phyloP scores from a whole-genome alignment of 768 basidiomycete genomes.

The Leccinum broughii region DNA sequence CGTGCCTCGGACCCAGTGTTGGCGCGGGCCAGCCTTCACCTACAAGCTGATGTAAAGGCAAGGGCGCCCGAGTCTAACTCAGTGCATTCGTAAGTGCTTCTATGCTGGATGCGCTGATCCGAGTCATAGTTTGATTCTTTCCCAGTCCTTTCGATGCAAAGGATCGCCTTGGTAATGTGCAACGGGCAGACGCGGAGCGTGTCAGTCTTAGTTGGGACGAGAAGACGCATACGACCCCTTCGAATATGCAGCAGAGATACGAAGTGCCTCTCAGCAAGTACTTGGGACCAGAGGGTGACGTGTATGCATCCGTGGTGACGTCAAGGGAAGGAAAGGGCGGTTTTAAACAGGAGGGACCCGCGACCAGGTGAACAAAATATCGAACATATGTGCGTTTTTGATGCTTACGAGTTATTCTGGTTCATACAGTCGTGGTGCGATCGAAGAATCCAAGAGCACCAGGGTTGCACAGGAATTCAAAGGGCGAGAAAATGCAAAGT shows the following conservation, averaged over 20 bases:
- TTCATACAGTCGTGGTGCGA: too few relatives aligned
- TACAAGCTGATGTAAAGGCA: neutral
- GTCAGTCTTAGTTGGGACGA: slow-evolving; percentile 7
- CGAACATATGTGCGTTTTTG: neutral
- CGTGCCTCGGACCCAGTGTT: neutral
- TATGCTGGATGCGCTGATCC: neutral
- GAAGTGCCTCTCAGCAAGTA: slow-evolving; percentile 21
- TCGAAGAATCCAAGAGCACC: neutral
- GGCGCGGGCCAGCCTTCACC: neutral
- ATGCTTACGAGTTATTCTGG: slow-evolving; percentile 2
- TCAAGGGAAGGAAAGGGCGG: neutral
- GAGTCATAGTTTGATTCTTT: slow-evolving; percentile 1
- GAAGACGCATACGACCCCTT: neutral
- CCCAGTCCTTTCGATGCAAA: slow-evolving; percentile 2
- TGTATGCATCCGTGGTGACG: neutral
- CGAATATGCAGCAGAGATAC: slow-evolving; percentile 8
- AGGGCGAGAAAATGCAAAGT: neutral
- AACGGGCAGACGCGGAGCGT: neutral
- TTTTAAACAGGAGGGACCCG: neutral
- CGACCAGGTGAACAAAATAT: slow-evolving; percentile 6
- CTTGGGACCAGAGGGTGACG: neutral
- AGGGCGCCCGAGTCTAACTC: neutral
- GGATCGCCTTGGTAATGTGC: neutral
- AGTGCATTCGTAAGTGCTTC: slow-evolving; percentile 7
- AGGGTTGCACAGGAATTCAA: neutral